phyloP scores from a whole-genome alignment of 805 yeast species.

The Zygosaccharomyces gambellarensis region DNA sequence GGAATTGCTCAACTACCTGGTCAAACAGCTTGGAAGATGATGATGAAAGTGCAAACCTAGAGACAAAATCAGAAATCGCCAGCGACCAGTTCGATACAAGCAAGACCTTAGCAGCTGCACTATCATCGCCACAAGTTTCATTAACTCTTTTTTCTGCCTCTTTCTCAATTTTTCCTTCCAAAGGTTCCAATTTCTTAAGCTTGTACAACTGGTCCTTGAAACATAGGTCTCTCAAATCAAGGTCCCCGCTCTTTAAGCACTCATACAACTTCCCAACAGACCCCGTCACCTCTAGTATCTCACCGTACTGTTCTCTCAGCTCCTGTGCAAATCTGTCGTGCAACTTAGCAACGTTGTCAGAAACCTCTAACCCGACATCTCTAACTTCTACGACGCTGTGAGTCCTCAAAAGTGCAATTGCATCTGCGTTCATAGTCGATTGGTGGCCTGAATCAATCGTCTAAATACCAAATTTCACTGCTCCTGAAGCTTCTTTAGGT shows the following conservation, averaged over 20 bases:
- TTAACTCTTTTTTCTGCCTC: not conserved
- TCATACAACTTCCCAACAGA: slow-evolving; percentile 16
- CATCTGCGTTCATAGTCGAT: slow-evolving; percentile 4
- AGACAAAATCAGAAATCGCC: slow-evolving; percentile 20
- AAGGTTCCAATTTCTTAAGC: slow-evolving; percentile 21
- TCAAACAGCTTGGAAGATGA: slow-evolving; percentile 17
- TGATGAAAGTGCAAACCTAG: slow-evolving; percentile 17
- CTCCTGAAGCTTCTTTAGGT: not conserved
- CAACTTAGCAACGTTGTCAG: slow-evolving; percentile 14
- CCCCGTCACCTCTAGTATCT: slow-evolving; percentile 26
- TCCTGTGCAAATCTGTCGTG: slow-evolving; percentile 19
- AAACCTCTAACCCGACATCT: slow-evolving; percentile 17
- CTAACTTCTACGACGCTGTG: slow-evolving; percentile 15
- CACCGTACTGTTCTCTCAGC: slow-evolving; percentile 23
- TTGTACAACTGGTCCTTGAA: slow-evolving; percentile 27
- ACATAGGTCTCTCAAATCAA: slow-evolving; percentile 28
- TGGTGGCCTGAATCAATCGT: not conserved
- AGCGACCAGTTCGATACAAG: slow-evolving; percentile 25
- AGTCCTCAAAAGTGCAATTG: slow-evolving; percentile 13
- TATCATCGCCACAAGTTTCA: not conserved
- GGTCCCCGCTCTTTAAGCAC: slow-evolving; percentile 19
- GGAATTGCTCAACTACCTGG: slow-evolving; percentile 15
- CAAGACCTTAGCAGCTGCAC: slow-evolving; percentile 9
- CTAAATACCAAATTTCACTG: not conserved
- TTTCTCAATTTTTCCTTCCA: not conserved